Evolutionary conservation across 331 rosid genomes (phyloP), one percentile per base, ranked within the genome.

Genomic region (Erythrophleum ivorense): DNA sequence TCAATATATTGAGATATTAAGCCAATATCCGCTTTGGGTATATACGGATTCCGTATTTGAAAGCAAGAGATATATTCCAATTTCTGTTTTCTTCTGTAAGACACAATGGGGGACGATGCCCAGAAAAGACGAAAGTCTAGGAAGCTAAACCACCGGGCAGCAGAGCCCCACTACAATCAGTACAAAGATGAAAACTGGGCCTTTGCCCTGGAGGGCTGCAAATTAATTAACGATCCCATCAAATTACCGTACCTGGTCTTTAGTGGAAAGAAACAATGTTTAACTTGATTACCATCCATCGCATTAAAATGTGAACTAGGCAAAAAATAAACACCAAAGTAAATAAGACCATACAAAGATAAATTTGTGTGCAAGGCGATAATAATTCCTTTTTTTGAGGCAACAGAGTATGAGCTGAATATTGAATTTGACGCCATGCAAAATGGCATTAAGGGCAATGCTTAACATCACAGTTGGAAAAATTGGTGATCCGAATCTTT

Each of bases 61-160:
- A 71, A 57, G 78, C 16, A 76, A n/a, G 53, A 54, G 9, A 49
- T 72, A 62, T 75, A 48, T 73, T 79, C 65, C 81, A 81, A 49
- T 73, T 77, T 76, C 4, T 8, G 8, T 0, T 5, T 34, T 57
- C 9, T n/a, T 11, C 0, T 34, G 16, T 12, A 5, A 60, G 2
- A 54, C 9, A 40, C 21, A 40, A 40, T 3, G 33, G 66, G 34
- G 53, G 52, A 19, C 36, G 48, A 40, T 38, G 73, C 73, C 73
- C 52, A 9, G 52, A 18, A 40, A 41, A 40, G 34, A 40, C 11
- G 18, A 9, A 40, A 41, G n/a, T 14, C 45, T 63, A 34, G 46
- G 11, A 64, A 7, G 48, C 48, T 36, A 36, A 64, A 64, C 9
- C 71, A 65, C 3, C n/a, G 19, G 72, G 31, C 13, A 3, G 19